These are phyloP conservation scores for Phaeosphaeriaceae sp. DNA, from an alignment of 2,329 filamentous ascomycete genomes.

Conservation along the genomic window DNA sequence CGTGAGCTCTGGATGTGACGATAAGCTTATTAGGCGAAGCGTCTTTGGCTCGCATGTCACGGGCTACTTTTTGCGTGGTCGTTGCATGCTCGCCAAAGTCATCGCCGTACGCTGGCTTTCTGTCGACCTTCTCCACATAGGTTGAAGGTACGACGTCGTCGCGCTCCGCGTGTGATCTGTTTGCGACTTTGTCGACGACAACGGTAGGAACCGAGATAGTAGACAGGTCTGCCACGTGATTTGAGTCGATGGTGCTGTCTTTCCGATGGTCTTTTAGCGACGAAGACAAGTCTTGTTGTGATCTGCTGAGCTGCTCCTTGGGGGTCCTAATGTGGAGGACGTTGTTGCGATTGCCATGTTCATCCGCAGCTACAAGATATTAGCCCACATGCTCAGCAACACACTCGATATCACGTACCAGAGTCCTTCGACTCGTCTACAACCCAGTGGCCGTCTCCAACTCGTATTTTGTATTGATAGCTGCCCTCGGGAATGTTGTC, in stretches of 20 bases:
- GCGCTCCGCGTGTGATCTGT: conserved; percentile 1
- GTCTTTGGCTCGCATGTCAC: conserved; percentile 41
- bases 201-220: conserved; percentile 26
- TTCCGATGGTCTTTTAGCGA: conserved; percentile 16
- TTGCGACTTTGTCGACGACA: conserved; percentile 30
- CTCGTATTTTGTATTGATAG: conserved; percentile 78
- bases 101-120: conserved; percentile 43
- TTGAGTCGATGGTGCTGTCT: conserved; percentile 20
- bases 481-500: conserved; percentile 62
- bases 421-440: conserved; percentile 68
- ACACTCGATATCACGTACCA: conserved; percentile 55
- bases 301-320: neutral
- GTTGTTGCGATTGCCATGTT: conserved; percentile 63
- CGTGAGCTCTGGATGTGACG: conserved; percentile 26
- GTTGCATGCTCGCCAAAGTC: conserved; percentile 46
- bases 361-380: conserved; percentile 55
- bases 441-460: conserved; percentile 70
- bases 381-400: conserved; percentile 12
- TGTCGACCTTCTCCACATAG: conserved; percentile 47
- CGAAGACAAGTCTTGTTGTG: neutral
- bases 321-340: conserved; percentile 48
- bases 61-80: conserved; percentile 41
- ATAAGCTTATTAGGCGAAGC: conserved; percentile 44
- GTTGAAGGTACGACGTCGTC: conserved; percentile 28
- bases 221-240: conserved; percentile 7